phyloP scores from a whole-genome alignment of 129 eudicot species.

The Centaurea solstitialis region DNA sequence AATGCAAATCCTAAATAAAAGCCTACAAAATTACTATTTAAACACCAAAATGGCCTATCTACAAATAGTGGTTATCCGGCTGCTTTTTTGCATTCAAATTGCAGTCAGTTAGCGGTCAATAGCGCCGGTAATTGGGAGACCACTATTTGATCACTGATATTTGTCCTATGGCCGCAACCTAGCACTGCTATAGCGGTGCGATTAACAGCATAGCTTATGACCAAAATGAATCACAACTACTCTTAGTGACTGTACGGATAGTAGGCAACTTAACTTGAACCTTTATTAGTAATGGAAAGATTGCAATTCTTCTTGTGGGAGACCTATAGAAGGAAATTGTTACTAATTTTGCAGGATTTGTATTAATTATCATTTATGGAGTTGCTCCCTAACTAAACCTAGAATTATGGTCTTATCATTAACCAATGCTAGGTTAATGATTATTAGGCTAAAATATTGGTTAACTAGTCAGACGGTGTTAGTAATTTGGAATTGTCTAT shows the following conservation, averaged over 20 bases:
- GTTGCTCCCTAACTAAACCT: background rate
- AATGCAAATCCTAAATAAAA: too few relatives aligned
- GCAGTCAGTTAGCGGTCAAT: too few relatives aligned
- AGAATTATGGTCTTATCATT: background rate
- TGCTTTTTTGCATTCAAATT: too few relatives aligned
- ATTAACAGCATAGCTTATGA: background rate
- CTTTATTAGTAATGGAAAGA: background rate
- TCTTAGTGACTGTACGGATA: background rate
- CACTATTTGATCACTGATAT: too few relatives aligned
- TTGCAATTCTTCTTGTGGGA: background rate
- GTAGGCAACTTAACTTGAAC: background rate
- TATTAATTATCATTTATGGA: background rate
- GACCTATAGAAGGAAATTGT: background rate
- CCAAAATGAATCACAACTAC: background rate
- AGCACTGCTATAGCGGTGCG: too few relatives aligned
- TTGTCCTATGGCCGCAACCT: too few relatives aligned
- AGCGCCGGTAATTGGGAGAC: too few relatives aligned
- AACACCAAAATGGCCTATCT: too few relatives aligned
- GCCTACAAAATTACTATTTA: too few relatives aligned
- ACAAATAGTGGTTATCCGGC: too few relatives aligned
- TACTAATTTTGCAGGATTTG: background rate
- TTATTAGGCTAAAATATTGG: background rate
- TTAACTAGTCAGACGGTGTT: background rate
- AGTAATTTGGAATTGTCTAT: background rate
- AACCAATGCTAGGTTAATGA: background rate